A percentile compares a stretch with the other conserved stretches of the same genome.
Conservation (phyloP, 2,329 filamentous ascomycete species). For the Fusarium duplospermum region DNA sequence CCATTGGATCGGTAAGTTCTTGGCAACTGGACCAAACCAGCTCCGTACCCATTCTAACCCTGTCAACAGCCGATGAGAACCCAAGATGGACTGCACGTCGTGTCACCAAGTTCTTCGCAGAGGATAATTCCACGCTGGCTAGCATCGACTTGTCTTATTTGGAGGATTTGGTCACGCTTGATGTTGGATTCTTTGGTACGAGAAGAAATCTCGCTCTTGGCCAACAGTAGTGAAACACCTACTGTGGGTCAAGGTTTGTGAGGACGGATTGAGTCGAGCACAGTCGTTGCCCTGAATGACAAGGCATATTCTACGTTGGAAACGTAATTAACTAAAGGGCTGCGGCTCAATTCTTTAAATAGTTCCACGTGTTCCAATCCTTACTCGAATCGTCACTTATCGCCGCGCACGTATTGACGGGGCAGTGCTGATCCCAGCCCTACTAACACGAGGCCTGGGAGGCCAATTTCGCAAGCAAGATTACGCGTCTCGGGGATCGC, state of each 20-base stretch:
- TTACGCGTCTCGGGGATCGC: constrained; percentile 1
- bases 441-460: not conserved
- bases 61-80: constrained; percentile 38
- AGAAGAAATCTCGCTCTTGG: not conserved
- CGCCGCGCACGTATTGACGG: not conserved
- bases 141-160: constrained; percentile 32
- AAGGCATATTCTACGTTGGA: too few relatives aligned
- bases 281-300: not conserved
- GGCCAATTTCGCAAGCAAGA: not conserved
- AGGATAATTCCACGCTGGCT: constrained; percentile 1
- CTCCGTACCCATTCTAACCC: not conserved
- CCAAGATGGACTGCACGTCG: constrained; percentile 36
- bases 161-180: constrained; percentile 28
- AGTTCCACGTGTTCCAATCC: not conserved
- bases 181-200: not conserved
- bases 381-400: not conserved
- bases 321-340: too few relatives aligned
- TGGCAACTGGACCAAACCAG: not conserved
- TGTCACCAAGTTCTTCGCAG: constrained; percentile 29
- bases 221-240: not conserved
- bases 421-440: not conserved
- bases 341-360: not conserved
- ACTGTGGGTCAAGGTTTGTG: not conserved
- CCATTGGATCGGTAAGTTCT: constrained; percentile 43
- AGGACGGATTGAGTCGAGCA: not conserved